Evolutionary conservation across 1,284 basidiomycete genomes (phyloP), one percentile per base, ranked within the genome.

Genomic region (Veloboletus limbatus): DNA sequence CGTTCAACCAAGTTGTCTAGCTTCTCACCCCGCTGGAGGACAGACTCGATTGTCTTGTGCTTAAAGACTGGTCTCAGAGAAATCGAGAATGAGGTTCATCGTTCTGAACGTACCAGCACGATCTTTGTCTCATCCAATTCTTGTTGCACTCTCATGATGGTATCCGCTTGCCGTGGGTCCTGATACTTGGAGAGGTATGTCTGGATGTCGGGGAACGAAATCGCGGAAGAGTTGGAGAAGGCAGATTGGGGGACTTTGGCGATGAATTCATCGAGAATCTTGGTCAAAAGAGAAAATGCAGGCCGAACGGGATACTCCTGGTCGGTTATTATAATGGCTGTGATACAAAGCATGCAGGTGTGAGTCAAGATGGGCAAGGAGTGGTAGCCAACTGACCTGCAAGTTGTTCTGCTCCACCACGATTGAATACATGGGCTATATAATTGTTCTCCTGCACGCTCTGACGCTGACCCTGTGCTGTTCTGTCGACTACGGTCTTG

Each of bases 101-200:
- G 21, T 14, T 24, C 26, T 34, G 14, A 38, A 34, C 49, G 20
- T 56, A 94, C 92, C 67, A 97, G 71, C 28, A 99, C 85, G 57
- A 99, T 96, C 85, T 99, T 99, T 8, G 97, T 99, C 75, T 99
- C 97, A 65, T 99, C 97, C 39, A 99, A 71, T 66, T 99, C 97
- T 66, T 94, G 88, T 69, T 99, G 97, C 14, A 99, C 97, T 60
- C 88, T 85, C 95, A 99, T 96, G 63, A 99, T 98, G 16, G 92
- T 88, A 72, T 99, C 97, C 5, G 97, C 97, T 72, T 99, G 95
- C 54, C 87, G 81, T 8, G 97, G 97, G 69, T 99, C 97, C 73
- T 99, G 97, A 70, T 97, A 99, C 70, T 96, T 94, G 65, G 81
- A 75, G 40, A 99, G 70, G 68, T 95, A 98, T 14, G 78, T 80